A percentile compares a stretch with the other conserved stretches of the same genome.
Evolutionary conservation across 2,329 filamentous ascomycete genomes (phyloP).

Genomic region (Verticillium nubilum): DNA sequence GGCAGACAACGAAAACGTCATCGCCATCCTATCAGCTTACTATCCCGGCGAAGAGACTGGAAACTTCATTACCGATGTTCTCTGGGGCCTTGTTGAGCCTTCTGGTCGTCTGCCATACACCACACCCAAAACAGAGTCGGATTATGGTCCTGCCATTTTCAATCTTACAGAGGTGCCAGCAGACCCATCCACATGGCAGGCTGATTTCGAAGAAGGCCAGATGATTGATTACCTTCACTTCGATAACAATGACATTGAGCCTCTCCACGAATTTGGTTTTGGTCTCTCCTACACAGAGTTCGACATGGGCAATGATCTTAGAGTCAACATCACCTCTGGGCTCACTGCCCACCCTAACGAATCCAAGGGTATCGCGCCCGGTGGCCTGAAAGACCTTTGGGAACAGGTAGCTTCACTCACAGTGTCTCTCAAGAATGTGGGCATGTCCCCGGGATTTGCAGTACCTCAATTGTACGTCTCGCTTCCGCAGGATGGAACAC

Average conservation of each 20-base stretch:
- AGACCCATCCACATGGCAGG: slow-evolving; percentile 47
- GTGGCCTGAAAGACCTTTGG: slow-evolving; percentile 51
- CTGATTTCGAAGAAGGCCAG: slow-evolving; percentile 45
- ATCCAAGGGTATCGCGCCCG: slow-evolving; percentile 24
- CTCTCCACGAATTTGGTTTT: slow-evolving; percentile 49
- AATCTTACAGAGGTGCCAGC: slow-evolving; percentile 39
- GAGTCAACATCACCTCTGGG: neutral
- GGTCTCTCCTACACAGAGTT: slow-evolving; percentile 52
- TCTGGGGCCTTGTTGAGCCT: slow-evolving; percentile 55
- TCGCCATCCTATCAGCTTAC: slow-evolving; percentile 54
- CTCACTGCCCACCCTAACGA: neutral
- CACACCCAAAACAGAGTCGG: slow-evolving; percentile 20
- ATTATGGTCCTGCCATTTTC: slow-evolving; percentile 27
- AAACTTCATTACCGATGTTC: slow-evolving; percentile 52
- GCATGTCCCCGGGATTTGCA: slow-evolving; percentile 43
- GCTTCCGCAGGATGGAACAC: slow-evolving; percentile 41
- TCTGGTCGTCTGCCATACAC: slow-evolving; percentile 57
- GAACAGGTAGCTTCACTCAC: slow-evolving; percentile 52
- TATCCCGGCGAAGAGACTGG: slow-evolving; percentile 58
- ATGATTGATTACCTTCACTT: slow-evolving; percentile 53
- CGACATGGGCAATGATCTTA: slow-evolving; percentile 12
- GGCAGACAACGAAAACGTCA: slow-evolving; percentile 51
- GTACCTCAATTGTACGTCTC: slow-evolving; percentile 54
- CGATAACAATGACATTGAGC: slow-evolving; percentile 38
- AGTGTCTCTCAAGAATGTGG: slow-evolving; percentile 58